Percentiles rank a stretch among this genome's conserved stretches.
Conservation (phyloP, 202 grass and related monocot genomes). For the Carex sylvatica region DNA sequence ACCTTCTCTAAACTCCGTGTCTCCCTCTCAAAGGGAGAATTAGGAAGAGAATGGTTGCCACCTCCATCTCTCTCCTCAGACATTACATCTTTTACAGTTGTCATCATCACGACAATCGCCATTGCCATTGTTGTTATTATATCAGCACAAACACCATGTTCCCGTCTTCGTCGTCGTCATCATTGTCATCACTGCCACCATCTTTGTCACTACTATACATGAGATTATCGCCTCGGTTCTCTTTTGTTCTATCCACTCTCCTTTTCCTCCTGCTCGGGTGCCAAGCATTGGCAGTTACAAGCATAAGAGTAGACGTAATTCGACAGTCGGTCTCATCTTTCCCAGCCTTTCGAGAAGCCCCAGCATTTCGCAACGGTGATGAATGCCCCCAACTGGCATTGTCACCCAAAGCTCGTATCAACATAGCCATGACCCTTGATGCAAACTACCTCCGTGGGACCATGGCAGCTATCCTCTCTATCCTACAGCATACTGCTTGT, state of each 20-base stretch:
- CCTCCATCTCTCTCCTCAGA: neutral
- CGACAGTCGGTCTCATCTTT: constrained; percentile 19
- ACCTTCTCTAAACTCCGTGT: constrained; percentile 5
- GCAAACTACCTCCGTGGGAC: constrained; percentile 80
- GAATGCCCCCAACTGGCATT: constrained; percentile 24
- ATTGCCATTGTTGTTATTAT: neutral
- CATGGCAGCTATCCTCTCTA: constrained; percentile 74
- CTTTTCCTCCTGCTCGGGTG: constrained; percentile 13
- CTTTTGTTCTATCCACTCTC: neutral
- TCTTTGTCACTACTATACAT: neutral
- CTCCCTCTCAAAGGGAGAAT: constrained; percentile 19
- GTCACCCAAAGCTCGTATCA: constrained; percentile 29
- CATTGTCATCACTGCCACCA: neutral
- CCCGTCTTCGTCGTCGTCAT: neutral
- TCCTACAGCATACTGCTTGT: constrained; percentile 71
- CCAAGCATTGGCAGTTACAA: neutral
- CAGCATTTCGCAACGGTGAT: constrained; percentile 62
- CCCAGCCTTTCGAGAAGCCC: constrained; percentile 52
- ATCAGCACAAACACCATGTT: neutral
- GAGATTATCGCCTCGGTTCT: constrained; percentile 9
- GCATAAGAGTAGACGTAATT: constrained; percentile 44
- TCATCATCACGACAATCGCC: neutral
- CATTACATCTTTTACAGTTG: neutral
- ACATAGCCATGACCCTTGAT: constrained; percentile 81
- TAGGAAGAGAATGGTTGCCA: constrained; percentile 25